phyloP scores from a whole-genome alignment of 192 early-diverging fungal species.

The Backusella mclennaniae region DNA sequence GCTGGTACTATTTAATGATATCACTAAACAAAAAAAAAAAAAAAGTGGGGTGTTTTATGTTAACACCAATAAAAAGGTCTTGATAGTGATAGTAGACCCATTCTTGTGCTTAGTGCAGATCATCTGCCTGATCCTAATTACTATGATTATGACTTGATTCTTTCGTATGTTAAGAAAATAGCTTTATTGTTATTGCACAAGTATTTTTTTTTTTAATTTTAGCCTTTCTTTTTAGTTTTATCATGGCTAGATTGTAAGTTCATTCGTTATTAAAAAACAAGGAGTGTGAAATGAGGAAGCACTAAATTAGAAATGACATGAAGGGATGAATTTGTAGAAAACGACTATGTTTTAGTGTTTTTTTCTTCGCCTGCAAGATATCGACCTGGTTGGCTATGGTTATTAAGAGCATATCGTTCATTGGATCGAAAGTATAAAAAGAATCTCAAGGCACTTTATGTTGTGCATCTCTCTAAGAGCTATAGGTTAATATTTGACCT shows the following conservation, averaged over 20 bases:
- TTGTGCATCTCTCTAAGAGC: slow-evolving; percentile 90
- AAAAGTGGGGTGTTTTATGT: not conserved
- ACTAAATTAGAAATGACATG: slow-evolving; percentile 32
- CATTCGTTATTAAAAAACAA: not conserved
- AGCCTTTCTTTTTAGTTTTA: slow-evolving; percentile 21
- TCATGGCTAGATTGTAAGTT: slow-evolving; percentile 37
- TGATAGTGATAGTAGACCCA: slow-evolving; percentile 80
- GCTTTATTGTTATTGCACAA: not conserved
- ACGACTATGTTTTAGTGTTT: slow-evolving; percentile 87
- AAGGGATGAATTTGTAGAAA: slow-evolving; percentile 83
- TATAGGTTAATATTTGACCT: slow-evolving; percentile 80
- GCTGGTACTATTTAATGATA: slow-evolving; percentile 26
- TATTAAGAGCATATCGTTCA: slow-evolving; percentile 79
- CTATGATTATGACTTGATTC: slow-evolving; percentile 82
- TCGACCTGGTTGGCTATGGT: slow-evolving; percentile 82
- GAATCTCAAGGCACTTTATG: slow-evolving; percentile 88
- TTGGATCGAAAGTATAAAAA: slow-evolving; percentile 90
- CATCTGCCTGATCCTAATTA: slow-evolving; percentile 79
- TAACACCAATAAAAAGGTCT: slow-evolving; percentile 54
- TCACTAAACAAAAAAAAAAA: not conserved
- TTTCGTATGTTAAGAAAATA: slow-evolving; percentile 50
- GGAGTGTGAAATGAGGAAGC: not conserved
- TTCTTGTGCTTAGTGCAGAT: slow-evolving; percentile 82
- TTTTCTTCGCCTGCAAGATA: slow-evolving; percentile 76
- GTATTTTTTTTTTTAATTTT: not conserved